Base-by-base conservation (phyloP, 2,329 filamentous ascomycete genomes). In the Ophiostoma fasciatum region DNA sequence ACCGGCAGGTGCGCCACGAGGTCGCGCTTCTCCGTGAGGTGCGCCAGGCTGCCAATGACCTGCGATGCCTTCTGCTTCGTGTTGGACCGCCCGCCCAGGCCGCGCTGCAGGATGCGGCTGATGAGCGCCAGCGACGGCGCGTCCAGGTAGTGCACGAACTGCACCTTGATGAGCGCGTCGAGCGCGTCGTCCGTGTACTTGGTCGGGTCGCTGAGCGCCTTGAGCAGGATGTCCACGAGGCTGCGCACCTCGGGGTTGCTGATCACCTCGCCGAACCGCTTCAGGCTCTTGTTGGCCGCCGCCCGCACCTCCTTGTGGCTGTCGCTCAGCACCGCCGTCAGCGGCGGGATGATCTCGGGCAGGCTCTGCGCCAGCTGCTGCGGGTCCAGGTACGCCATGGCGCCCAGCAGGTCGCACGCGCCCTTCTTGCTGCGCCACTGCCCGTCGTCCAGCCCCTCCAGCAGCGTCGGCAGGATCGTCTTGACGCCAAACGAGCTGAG, bases 341-440 rank as follows among this genome's bases (percentile, higher is more conserved):
- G 67, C 13, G 92, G 88, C 19, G 92, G 90, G 46, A 98, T 98
- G 47, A 98, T 98, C 38, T 93, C 87, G 3, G 90, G 90, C 49
- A 98, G 63, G 54, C 87, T 96, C 47, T 80, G 71, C 1, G 90
- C 85, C 14, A 98, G 71, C 55, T 98, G 90, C 46, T 94, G 82
- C 7, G 92, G 88, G 54, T 96, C 90, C 22, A 98, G 72, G 54
- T 98, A 98, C 5, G 90, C 92, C 90, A 98, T 98, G 43, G 90
- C 90, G 54, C 90, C 90, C 12, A 98, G 70, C 19, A 94, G 77
- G 53, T 98, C 90, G 52, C 90, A 98, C 36, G 90, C 90, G 48
- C 92, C 90, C 62, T 93, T 94, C 60, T 98, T 96, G 61, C 85
- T 96, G 51, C 90, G 80, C 90, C 90, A 98, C 56, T 96, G 88